Percentiles rank a stretch among this genome's conserved stretches.
Conservation (phyloP, 2,329 filamentous ascomycete species). For the Decorospora gaudefroyi region DNA sequence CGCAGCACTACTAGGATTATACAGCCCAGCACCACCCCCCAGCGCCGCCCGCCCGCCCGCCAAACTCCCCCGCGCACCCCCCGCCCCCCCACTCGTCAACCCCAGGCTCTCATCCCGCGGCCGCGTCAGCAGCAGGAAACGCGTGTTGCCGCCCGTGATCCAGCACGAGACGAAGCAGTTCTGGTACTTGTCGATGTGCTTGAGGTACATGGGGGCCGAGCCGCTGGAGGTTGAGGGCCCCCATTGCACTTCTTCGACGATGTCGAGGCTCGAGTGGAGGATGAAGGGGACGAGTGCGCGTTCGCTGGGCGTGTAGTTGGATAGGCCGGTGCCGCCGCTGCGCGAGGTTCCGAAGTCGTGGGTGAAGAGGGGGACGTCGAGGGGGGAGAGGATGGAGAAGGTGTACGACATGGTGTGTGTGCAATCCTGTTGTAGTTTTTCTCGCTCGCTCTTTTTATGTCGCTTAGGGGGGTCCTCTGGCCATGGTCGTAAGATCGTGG, state of each 20-base stretch:
- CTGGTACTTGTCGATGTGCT: conserved; percentile 95
- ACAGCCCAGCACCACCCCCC: conserved; percentile 52
- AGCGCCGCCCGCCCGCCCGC: conserved; percentile 38
- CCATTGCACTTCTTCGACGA: conserved; percentile 97
- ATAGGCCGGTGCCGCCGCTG: conserved; percentile 88
- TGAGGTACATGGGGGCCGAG: conserved; percentile 73
- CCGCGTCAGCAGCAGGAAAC: conserved; percentile 92
- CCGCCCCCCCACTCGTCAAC: conserved; percentile 20
- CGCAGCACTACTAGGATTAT: conserved; percentile 82
- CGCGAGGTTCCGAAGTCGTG: conserved; percentile 97
- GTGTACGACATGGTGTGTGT: conserved; percentile 83
- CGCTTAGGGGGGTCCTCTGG: no score
- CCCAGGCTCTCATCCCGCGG: conserved; percentile 56
- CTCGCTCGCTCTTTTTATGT: not conserved
- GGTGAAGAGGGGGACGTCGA: conserved; percentile 95
- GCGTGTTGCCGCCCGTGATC: conserved; percentile 87
- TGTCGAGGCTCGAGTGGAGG: conserved; percentile 88
- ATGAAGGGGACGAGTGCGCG: conserved; percentile 97
- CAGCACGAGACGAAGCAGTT: conserved; percentile 95
- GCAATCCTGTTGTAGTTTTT: not conserved
- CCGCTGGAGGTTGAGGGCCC: conserved; percentile 51
- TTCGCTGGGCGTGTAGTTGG: conserved; percentile 85
- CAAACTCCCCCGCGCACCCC: conserved; percentile 36
- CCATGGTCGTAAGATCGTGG: conserved; percentile 3
- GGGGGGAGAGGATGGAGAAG: conserved; percentile 93